Conservation (phyloP, 2,329 filamentous ascomycete species). For the Elsinoe perseae region DNA sequence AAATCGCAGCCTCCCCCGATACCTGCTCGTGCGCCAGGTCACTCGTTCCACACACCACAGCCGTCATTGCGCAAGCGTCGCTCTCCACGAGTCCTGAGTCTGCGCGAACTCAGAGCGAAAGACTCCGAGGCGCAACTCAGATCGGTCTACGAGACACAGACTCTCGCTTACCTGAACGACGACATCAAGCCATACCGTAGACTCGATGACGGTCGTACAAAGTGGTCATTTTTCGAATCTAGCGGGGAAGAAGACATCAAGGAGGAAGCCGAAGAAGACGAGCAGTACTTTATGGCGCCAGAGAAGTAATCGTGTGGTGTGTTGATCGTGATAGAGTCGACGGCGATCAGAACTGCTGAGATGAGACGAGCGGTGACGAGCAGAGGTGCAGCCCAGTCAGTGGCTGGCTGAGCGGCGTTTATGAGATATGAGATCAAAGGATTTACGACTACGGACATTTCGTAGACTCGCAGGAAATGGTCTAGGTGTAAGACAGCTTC, state of each 20-base stretch:
- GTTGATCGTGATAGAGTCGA: background rate
- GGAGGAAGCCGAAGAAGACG: constrained; percentile 10
- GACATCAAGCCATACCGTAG: constrained; percentile 16
- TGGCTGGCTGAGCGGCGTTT: background rate
- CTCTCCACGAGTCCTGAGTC: constrained; percentile 23
- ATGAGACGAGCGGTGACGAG: background rate
- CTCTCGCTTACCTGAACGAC: constrained; percentile 26
- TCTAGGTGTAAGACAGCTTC: background rate
- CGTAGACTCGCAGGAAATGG: background rate
- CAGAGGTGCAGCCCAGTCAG: background rate
- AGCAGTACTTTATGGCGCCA: constrained; percentile 13
- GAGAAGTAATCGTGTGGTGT: constrained; percentile 5
- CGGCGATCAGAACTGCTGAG: background rate
- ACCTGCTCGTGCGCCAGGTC: constrained; percentile 6
- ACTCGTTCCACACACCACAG: constrained; percentile 12
- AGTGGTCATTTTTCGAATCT: constrained; percentile 12
- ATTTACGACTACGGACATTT: constrained; percentile 7
- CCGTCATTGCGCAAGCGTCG: constrained; percentile 23
- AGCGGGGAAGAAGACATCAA: constrained; percentile 13
- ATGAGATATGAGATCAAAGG: constrained; percentile 4
- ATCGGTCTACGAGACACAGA: constrained; percentile 27
- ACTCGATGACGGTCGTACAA: background rate
- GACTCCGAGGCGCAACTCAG: constrained; percentile 27
- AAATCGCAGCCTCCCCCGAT: constrained; percentile 6
- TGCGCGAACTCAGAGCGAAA: constrained; percentile 27